A percentile compares a stretch with the other conserved stretches of the same genome.
Evolutionary conservation across 1,284 basidiomycete species (phyloP).

Genomic region (Malassezia pachydermatis): DNA sequence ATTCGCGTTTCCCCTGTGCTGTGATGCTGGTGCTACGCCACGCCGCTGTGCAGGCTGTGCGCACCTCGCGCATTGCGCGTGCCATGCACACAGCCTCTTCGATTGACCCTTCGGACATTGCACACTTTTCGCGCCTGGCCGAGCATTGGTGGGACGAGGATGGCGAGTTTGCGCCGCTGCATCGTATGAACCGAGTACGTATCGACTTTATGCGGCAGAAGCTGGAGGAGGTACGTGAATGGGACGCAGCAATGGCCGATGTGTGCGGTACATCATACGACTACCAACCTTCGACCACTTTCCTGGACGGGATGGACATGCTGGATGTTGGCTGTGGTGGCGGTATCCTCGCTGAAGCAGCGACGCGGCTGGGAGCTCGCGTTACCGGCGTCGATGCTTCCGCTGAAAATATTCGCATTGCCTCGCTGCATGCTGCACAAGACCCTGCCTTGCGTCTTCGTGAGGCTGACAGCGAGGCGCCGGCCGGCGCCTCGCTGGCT

Average conservation of each 20-base stretch:
- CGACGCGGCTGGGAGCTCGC: conserved; percentile 74
- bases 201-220: conserved; percentile 77
- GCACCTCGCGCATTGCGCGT: background rate
- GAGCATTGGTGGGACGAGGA: conserved; percentile 93
- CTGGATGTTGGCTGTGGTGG: conserved; percentile 90
- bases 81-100: conserved; percentile 18
- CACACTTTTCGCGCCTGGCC: conserved; percentile 81
- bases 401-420: conserved; percentile 72
- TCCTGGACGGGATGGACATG: conserved; percentile 57
- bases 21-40: conserved; percentile 11
- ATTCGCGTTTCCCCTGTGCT: conserved; percentile 4
- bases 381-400: conserved; percentile 87
- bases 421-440: conserved; percentile 66
- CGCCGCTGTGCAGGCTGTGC: conserved; percentile 7
- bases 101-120: conserved; percentile 51
- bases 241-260: conserved; percentile 30
- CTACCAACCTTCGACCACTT: conserved; percentile 32
- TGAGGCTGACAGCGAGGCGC: background rate
- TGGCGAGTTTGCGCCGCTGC: conserved; percentile 80
- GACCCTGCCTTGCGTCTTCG: conserved; percentile 55
- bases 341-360: conserved; percentile 79
- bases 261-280: conserved; percentile 10
- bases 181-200: conserved; percentile 88
- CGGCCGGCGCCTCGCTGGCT: conserved; percentile 44
- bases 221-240: conserved; percentile 43